Evolutionary conservation across 148 eudicot genomes (phyloP).

Genomic region (Vaccinium myrtillus): DNA sequence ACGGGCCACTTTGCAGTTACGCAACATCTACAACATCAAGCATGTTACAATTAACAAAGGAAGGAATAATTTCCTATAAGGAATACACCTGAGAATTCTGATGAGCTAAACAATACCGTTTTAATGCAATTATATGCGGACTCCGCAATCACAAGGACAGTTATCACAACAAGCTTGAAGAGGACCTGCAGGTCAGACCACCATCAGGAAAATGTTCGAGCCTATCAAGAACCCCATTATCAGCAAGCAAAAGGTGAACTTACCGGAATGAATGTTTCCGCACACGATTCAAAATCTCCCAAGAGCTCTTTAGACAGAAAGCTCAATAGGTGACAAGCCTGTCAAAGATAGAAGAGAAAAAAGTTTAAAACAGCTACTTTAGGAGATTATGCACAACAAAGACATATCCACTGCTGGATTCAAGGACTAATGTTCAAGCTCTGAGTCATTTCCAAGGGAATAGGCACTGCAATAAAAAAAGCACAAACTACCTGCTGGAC

Average conservation of each 20-base stretch:
- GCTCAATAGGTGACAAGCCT: conserved; percentile 88
- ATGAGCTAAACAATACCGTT: conserved; percentile 54
- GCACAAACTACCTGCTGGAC: not conserved
- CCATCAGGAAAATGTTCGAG: conserved; percentile 33
- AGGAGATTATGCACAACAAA: not conserved
- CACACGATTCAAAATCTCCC: conserved; percentile 97
- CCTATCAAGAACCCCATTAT: conserved; percentile 14
- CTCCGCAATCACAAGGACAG: conserved; percentile 96
- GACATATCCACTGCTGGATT: not conserved
- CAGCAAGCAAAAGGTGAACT: conserved; percentile 15
- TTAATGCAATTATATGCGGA: conserved; percentile 99
- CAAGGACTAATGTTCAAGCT: conserved; percentile 10
- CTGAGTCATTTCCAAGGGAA: not conserved
- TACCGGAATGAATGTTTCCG: conserved; percentile 94
- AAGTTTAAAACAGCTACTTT: not conserved
- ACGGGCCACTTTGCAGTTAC: conserved; percentile 96
- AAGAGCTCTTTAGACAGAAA: conserved; percentile 94
- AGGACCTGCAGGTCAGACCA: conserved; percentile 54
- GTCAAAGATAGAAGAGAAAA: conserved; percentile 6
- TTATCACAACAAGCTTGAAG: conserved; percentile 99
- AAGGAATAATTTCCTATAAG: not conserved
- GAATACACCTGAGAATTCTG: too few relatives aligned
- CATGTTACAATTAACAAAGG: conserved; percentile 7
- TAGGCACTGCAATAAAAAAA: conserved; percentile 1
- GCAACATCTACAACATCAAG: conserved; percentile 69